Evolutionary conservation across 805 yeast genomes (phyloP), one percentile per base, ranked within the genome.

Genomic region (Naumovozyma dairenensis): DNA sequence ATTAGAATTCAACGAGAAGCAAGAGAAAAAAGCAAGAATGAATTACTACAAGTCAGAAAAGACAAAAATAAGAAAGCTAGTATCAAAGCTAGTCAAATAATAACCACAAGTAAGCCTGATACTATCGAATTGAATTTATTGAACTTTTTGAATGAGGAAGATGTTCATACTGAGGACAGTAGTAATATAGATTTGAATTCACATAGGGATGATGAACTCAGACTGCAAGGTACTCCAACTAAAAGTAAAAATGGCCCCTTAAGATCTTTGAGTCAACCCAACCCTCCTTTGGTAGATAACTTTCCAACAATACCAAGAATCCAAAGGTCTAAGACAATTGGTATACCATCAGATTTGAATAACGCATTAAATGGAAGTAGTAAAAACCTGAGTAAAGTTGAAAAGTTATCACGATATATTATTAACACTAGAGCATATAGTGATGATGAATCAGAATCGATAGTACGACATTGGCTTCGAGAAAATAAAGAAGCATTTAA

Each of bases 401-500:
- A 19, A 14, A 21, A 22, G 6, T 34, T 51, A 14, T 28, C 33
- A 21, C 37, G 39, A 17, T 50, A 49, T 38, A 52, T 55, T 6
- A 37, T 42, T 1, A 40, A 51, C 28, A 49, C 47, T 5, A 36
- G 40, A 36, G 20, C 30, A 13, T 55, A 34, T 34, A 38, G 46
- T 1, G 43, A 40, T 6, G 45, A 44, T 8, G 54, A 54, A 28
- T 53, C 57, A 1, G 35, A 32, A 25, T 6, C 25, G 13, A 19
- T 38, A 31, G 31, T 45, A 7, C 16, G 18, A 13, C 25, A 24
- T n/a, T 19, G 22, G 17, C 13, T 37, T 14, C 20, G 16, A 5
- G 21, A 14, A 6, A 31, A 45, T 16, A 45, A 37, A 21, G 45
- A 40, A 25, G 18, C 36, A 7, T 54, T 52, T 27, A 57, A 51